Evolutionary conservation across 176 grass and related monocot genomes (phyloP), one percentile per base, ranked within the genome.

Genomic region (Ampelocalamus luodianensis): DNA sequence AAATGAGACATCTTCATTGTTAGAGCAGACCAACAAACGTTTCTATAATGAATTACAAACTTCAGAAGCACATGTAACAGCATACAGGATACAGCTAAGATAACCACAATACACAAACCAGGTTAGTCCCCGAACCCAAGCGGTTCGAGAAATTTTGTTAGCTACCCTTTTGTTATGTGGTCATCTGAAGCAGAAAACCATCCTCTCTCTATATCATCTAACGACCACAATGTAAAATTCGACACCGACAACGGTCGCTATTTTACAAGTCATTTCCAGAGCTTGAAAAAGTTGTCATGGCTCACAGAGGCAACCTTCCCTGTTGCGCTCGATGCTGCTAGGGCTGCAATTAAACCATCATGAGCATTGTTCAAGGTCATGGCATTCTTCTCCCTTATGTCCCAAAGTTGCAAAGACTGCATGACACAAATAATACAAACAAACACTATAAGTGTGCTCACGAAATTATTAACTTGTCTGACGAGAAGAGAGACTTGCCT

Each of bases 371-470:
- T 82, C 2, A 98, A 51, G 49, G 85, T 93, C 91, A 95, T 95
- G 8, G 91, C 77, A 76, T 90, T 95, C 77, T 90, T 93, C 72
- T 93, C 93, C 72, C 87, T 80, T 71, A 93, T 90, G 83, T 98
- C 93, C 96, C 96, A 98, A 72, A 98, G 96, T 74, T 98, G 93
- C 73, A 98, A 86, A 18, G 96, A 95, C 96, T 98, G 87, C 92
- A 93, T 11, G 15, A 69, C 34, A 75, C 22, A 77, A 65, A 85
- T 59, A 51, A 80, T 59, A 60, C 5, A 7, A 68, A 49, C 6
- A 75, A 14, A 68, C 27, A 63, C 42, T 71, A 64, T 32, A 66
- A 10, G 59, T n/a, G 32, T 55, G 43, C 14, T 78, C 56, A 75
- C 20, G 2, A 14, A 88, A 72, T 65, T 6, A 76, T 78, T 32